Evolutionary conservation across 805 yeast genomes (phyloP), one percentile per base, ranked within the genome.

Genomic region (Yarrowia hollandica): DNA sequence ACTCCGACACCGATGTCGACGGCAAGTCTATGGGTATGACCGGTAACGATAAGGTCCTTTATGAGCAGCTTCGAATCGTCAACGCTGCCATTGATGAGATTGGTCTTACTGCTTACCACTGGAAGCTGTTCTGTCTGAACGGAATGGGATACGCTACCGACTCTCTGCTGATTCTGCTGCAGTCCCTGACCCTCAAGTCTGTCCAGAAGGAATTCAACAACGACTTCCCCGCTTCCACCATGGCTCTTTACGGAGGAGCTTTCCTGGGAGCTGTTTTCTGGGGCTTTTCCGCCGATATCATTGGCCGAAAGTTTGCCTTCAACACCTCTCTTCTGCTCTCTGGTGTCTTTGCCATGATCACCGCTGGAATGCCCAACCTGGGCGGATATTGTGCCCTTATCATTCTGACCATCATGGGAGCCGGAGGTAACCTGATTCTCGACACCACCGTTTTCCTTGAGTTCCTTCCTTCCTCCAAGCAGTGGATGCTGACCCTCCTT

Each of bases 131-230:
- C 66, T 73, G 75, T 62, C 66, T 81, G 15, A 81, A 81, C 25
- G 85, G 85, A 6, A 76, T 78, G 71, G 85, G 85, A 19, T 82
- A 81, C 61, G 76, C 80, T 4, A 81, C 77, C 11, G 83, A 82
- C 64, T 78, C 84, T 19, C 79, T 79, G 65, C 72, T 82, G 64
- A 75, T 74, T 44, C 72, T 74, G 70, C 67, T 80, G 60, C 82
- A 79, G 61, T 70, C 78, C 41, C 71, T 78, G 4, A 82, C 79
- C 21, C 70, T 75, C 46, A 71, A 75, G 4, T 78, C 75, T 60
- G 77, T 80, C 22, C 75, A 79, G 65, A 71, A 67, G 60, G 84
- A 82, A 67, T 80, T 78, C 66, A 74, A 77, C 44, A 73, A 59
- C 70, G 60, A 68, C 67, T 81, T 70, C 60, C 78, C 83, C 0